Evolutionary conservation across 1,284 basidiomycete genomes (phyloP).

Genomic region (Malassezia japonica): DNA sequence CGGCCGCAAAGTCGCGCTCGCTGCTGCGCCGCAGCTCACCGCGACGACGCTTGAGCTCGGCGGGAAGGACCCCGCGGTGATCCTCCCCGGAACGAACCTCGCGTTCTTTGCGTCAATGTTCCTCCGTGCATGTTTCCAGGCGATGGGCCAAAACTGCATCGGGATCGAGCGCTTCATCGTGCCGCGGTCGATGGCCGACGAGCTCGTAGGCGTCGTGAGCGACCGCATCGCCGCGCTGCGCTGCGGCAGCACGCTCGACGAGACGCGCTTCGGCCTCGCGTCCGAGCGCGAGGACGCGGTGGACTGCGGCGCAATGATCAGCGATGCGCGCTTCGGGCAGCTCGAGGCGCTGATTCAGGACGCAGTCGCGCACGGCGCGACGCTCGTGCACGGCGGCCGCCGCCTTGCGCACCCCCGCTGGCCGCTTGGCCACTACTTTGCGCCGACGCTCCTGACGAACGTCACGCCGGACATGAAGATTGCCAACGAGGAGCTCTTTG

Average conservation of each 20-base stretch:
- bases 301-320: slow-evolving; percentile 75
- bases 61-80: slow-evolving; percentile 54
- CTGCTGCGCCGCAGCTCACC: slow-evolving; percentile 72
- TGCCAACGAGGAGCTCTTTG: slow-evolving; percentile 40
- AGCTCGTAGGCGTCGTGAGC: slow-evolving; percentile 15
- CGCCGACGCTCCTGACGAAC: slow-evolving; percentile 73
- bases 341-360: slow-evolving; percentile 63
- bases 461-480: slow-evolving; percentile 54
- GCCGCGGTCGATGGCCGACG: slow-evolving; percentile 62
- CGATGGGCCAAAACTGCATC: slow-evolving; percentile 85
- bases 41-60: slow-evolving; percentile 85
- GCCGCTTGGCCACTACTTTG: slow-evolving; percentile 65
- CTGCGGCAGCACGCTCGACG: slow-evolving; percentile 37
- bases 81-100: slow-evolving; percentile 52
- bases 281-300: slow-evolving; percentile 5
- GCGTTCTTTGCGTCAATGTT: slow-evolving; percentile 52
- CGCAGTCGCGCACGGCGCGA: slow-evolving; percentile 65
- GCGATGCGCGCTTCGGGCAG: slow-evolving; percentile 58
- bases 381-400: slow-evolving; percentile 61
- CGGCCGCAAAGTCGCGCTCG: slow-evolving; percentile 70
- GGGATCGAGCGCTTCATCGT: slow-evolving; percentile 84
- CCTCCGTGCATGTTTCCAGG: slow-evolving; percentile 54
- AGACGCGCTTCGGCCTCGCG: slow-evolving; percentile 23
- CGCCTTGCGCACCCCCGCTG: slow-evolving; percentile 59
- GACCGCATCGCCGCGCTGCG: slow-evolving; percentile 29